Evolutionary conservation across 768 basidiomycete species (phyloP).

Genomic region (Cystobasidium onofrii): DNA sequence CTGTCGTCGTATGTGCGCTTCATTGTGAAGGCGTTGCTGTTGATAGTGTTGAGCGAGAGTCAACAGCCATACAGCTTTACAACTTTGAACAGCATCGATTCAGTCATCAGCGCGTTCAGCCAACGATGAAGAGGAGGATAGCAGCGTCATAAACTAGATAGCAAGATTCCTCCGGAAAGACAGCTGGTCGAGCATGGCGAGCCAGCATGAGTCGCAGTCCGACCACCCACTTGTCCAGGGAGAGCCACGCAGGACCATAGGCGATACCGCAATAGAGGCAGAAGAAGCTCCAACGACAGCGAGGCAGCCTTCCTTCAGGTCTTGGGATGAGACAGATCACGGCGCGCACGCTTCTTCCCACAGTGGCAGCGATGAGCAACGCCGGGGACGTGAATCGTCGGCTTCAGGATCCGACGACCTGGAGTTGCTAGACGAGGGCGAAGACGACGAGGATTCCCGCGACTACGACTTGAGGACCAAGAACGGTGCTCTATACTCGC

Average conservation of each 20-base stretch:
- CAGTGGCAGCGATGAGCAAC: not conserved
- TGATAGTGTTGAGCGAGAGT: not conserved
- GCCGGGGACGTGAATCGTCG: not conserved
- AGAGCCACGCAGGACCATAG: not conserved
- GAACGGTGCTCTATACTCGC: not conserved
- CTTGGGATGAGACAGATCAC: not conserved
- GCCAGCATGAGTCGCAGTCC: not conserved
- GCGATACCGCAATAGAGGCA: not conserved
- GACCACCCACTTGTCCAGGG: not conserved
- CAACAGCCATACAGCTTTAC: not conserved
- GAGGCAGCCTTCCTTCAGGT: not conserved
- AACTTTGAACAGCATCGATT: not conserved
- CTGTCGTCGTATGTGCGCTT: conserved; percentile 29
- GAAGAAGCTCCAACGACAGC: not conserved
- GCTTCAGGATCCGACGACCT: not conserved
- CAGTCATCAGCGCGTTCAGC: not conserved
- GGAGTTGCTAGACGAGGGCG: not conserved
- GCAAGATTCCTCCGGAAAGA: not conserved
- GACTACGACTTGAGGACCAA: not conserved
- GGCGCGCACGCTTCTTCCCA: not conserved
- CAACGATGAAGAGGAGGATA: not conserved
- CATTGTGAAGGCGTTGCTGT: not conserved
- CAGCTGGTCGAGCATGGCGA: not conserved
- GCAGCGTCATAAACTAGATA: not conserved
- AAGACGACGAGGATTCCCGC: not conserved